A percentile compares a stretch with the other conserved stretches of the same genome.
Conservation (phyloP, 78 protist species). For the Planoprotostelium fungivorum region DNA sequence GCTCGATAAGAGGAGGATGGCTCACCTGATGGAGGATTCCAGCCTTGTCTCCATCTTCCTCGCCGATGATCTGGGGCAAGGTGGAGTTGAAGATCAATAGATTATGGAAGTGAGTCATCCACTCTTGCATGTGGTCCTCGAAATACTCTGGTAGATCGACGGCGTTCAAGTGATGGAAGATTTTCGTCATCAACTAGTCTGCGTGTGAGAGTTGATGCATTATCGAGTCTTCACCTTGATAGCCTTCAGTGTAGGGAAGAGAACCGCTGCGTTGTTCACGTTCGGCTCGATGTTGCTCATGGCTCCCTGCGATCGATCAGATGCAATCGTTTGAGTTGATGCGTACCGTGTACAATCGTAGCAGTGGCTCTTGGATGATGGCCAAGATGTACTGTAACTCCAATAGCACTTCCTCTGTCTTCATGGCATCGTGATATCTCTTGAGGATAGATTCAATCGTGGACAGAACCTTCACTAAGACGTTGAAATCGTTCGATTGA, state of each 20-base stretch:
- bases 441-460: neutral
- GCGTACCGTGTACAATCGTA: conserved; percentile 28
- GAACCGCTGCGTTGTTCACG: neutral
- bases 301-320: neutral
- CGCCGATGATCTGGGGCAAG: conserved; percentile 19
- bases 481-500: neutral
- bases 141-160: conserved; percentile 81
- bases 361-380: conserved; percentile 20
- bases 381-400: conserved; percentile 36
- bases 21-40: neutral
- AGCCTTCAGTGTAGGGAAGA: neutral
- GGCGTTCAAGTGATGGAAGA: conserved; percentile 46
- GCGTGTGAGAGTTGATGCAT: neutral
- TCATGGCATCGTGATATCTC: neutral
- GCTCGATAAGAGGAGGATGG: conserved; percentile 6
- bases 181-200: conserved; percentile 21
- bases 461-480: neutral
- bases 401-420: neutral
- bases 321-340: neutral
- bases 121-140: conserved; percentile 71
- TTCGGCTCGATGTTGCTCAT: neutral
- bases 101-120: conserved; percentile 37
- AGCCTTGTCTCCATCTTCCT: neutral
- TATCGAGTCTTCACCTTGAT: conserved; percentile 8
- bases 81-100: neutral